Evolutionary conservation across 2,329 filamentous ascomycete genomes (phyloP), one percentile per base, ranked within the genome.

Genomic region (Xylaria sp.): DNA sequence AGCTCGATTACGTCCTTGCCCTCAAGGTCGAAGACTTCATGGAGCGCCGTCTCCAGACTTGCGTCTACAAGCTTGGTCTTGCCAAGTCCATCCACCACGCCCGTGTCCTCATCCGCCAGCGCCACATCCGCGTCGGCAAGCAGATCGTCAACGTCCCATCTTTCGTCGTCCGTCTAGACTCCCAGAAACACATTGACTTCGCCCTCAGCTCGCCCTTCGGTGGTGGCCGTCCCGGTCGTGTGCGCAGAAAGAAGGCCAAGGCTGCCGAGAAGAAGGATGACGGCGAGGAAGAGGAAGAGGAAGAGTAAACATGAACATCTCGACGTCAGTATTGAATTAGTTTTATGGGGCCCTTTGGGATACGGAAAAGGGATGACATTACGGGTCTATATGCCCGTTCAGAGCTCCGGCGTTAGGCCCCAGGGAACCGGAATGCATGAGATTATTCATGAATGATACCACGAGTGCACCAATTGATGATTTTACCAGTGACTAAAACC

Each of bases 131-230:
- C 79, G 95, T 99, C 80, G 95, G 95, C 84, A 99, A 99, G 92
- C 95, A 99, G 88, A 98, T 99, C 80, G 95, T 99, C 88, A 99
- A 99, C 84, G 95, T 99, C 66, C 95, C 95, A 72, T 98, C 94
- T 60, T 99, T 97, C 91, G 91, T 99, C 80, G 95, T 99, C 83
- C 95, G 95, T 85, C 92, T 99, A 78, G 95, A 99, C 88, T 97
- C 94, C 77, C 95, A 99, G 90, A 99, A 99, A 92, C 95, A 99
- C 91, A 98, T 99, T 78, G 95, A 99, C 88, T 98, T 99, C 82
- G 88, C 95, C 69, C 89, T 99, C 72, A 96, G 90, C 84, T 98
- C 94, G 79, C 94, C 95, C 80, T 97, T 97, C 78, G 95, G 95
- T 83, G 94, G 94, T 80, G 95, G 95, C 79, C 94, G 95, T 76